A percentile compares a stretch with the other conserved stretches of the same genome.
These are phyloP conservation scores for Chalciporus pseudorubinellus DNA, from an alignment of 768 basidiomycete genomes.

Conservation along the genomic window DNA sequence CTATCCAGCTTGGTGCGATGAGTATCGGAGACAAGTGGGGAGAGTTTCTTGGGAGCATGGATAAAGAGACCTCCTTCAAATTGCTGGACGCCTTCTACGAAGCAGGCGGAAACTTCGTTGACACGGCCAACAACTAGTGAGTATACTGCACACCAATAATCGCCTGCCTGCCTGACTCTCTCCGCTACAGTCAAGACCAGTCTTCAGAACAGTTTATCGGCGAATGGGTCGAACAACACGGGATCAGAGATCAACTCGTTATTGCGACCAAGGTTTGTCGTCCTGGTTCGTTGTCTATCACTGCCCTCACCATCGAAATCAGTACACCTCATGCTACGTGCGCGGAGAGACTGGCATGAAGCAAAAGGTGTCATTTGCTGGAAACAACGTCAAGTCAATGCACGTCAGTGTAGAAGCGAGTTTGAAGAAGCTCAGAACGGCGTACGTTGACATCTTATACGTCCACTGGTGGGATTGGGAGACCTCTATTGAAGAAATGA, in stretches of 20 bases:
- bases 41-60: conserved; percentile 35
- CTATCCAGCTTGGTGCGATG: conserved; percentile 42
- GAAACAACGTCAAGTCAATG: conserved; percentile 39
- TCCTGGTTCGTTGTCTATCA: too few species aligned
- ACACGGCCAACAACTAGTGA: conserved; percentile 47
- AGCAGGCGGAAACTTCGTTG: conserved; percentile 50
- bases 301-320: too few species aligned
- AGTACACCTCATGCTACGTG: conserved; percentile 22
- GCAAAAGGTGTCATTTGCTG: conserved; percentile 29
- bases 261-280: conserved; percentile 50
- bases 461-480: conserved; percentile 53
- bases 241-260: conserved; percentile 47
- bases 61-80: conserved; percentile 43
- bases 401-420: conserved; percentile 29
- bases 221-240: conserved; percentile 47
- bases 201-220: conserved; percentile 53
- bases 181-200: conserved; percentile 47
- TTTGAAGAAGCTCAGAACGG: conserved; percentile 51
- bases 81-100: conserved; percentile 45
- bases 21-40: conserved; percentile 43
- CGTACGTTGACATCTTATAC: conserved; percentile 58
- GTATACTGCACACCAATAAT: too few species aligned
- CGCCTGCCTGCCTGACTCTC: too few species aligned
- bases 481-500: conserved; percentile 45
- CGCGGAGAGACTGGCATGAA: conserved; percentile 11